Conservation (phyloP, 164 flowering plant genomes). For the Magnolia officinalis region DNA sequence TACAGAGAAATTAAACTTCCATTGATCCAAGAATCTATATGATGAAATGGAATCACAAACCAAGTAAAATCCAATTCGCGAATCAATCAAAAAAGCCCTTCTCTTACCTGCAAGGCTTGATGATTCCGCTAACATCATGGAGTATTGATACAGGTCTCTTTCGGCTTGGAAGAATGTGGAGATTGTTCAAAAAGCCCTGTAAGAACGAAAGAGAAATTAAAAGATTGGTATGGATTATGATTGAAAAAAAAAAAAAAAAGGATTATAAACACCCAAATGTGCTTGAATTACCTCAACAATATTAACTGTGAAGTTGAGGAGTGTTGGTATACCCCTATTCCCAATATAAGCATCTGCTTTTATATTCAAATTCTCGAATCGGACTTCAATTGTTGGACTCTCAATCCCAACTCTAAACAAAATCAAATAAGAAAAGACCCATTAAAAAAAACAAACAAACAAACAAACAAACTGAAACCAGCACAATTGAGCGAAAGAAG, state of each 20-base stretch:
- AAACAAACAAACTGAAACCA: not conserved
- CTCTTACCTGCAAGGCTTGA: conserved; percentile 12
- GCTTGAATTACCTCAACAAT: conserved; percentile 9
- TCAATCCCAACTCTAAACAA: conserved; percentile 65
- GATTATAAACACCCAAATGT: not conserved
- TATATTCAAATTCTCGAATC: conserved; percentile 64
- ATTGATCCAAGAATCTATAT: not conserved
- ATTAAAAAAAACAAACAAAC: not conserved
- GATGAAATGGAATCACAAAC: not conserved
- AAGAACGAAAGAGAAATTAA: not conserved
- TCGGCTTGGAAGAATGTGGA: conserved; percentile 11
- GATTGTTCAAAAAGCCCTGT: conserved; percentile 6
- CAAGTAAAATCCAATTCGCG: not conserved
- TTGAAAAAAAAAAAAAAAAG: not conserved
- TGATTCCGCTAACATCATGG: conserved; percentile 8
- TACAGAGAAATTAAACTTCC: not conserved
- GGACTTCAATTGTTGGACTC: conserved; percentile 78
- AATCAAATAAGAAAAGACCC: not conserved
- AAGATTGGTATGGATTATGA: not conserved
- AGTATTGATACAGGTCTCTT: conserved; percentile 2
- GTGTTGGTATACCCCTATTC: conserved; percentile 70
- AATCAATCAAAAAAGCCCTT: not conserved
- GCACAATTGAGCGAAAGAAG: not conserved
- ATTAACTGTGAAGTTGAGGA: conserved; percentile 35
- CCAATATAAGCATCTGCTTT: conserved; percentile 74